A percentile compares a stretch with the other conserved stretches of the same genome.
Conservation (phyloP, 108 stramenopile genomes). For the Pseudonitzschia delicatissima region DNA sequence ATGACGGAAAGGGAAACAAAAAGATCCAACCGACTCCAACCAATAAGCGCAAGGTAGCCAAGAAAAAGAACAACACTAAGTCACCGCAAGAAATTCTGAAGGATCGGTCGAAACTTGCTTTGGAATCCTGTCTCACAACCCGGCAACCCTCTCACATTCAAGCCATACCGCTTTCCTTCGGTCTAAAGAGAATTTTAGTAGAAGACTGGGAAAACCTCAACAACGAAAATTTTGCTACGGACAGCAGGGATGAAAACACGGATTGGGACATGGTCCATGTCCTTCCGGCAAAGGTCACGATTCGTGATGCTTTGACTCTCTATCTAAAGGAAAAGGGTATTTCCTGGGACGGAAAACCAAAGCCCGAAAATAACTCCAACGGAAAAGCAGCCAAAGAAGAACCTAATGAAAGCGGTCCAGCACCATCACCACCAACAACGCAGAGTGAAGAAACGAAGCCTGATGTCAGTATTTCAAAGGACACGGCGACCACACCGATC, state of each 20-base stretch:
- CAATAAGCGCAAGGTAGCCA: slow-evolving; percentile 26
- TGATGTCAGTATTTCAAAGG: neutral
- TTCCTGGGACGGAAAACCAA: slow-evolving; percentile 1
- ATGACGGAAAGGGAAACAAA: neutral
- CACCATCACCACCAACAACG: neutral
- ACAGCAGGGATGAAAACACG: neutral
- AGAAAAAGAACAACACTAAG: slow-evolving; percentile 37
- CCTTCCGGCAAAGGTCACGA: slow-evolving; percentile 47
- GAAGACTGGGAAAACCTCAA: slow-evolving; percentile 78
- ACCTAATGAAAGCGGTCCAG: neutral
- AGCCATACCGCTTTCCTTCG: slow-evolving; percentile 46
- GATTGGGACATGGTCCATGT: slow-evolving; percentile 64
- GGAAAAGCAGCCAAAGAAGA: neutral
- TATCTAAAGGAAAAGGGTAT: slow-evolving; percentile 39
- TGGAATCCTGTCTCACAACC: slow-evolving; percentile 4
- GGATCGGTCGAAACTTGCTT: neutral
- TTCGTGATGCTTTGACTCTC: slow-evolving; percentile 45
- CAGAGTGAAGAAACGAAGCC: neutral
- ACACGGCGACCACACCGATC: neutral
- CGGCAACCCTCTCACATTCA: slow-evolving; percentile 23
- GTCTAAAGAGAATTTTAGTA: slow-evolving; percentile 65
- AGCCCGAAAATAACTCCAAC: neutral
- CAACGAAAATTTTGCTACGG: neutral
- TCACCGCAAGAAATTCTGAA: neutral
- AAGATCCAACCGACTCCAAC: neutral